phyloP scores from a whole-genome alignment of 1,284 basidiomycete species.

The Earliella scabrosa region DNA sequence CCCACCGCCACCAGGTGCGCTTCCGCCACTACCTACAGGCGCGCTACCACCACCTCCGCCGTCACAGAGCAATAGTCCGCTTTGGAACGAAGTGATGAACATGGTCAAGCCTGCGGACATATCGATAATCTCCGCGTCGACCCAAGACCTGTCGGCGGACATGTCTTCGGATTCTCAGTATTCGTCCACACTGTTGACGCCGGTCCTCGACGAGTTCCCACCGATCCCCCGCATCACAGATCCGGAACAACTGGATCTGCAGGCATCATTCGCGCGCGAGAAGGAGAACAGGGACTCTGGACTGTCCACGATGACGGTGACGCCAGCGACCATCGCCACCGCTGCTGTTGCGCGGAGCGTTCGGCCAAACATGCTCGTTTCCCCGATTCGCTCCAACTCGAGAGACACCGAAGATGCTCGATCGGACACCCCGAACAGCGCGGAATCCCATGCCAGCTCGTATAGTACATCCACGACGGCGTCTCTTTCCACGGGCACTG shows the following conservation, averaged over 20 bases:
- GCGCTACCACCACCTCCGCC: slow-evolving; percentile 23
- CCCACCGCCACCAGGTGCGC: slow-evolving; percentile 24
- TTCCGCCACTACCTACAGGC: slow-evolving; percentile 18
- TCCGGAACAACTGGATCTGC: slow-evolving; percentile 20
- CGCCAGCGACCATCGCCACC: slow-evolving; percentile 36
- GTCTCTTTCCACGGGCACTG: slow-evolving; percentile 23
- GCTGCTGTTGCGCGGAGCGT: slow-evolving; percentile 34
- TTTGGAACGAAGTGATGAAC: slow-evolving; percentile 32
- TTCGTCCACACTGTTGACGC: slow-evolving; percentile 19
- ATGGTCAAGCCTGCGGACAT: slow-evolving; percentile 21
- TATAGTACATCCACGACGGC: slow-evolving; percentile 29
- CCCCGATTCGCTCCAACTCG: slow-evolving; percentile 22
- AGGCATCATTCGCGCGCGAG: slow-evolving; percentile 27
- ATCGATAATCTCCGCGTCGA: slow-evolving; percentile 2
- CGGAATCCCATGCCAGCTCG: slow-evolving; percentile 33
- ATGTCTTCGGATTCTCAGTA: slow-evolving; percentile 18
- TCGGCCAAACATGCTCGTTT: slow-evolving; percentile 32
- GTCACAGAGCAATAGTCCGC: slow-evolving; percentile 22
- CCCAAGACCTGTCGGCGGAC: slow-evolving; percentile 17
- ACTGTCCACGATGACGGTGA: slow-evolving; percentile 39
- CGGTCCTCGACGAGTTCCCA: slow-evolving; percentile 26
- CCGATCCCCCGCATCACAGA: slow-evolving; percentile 18
- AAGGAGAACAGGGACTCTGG: slow-evolving; percentile 39
- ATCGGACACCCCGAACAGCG: slow-evolving; percentile 32
- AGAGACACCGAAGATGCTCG: slow-evolving; percentile 21